A percentile compares a stretch with the other conserved stretches of the same genome.
Conservation (phyloP, 305 asterid species). For the Fraxinus baroniana region DNA sequence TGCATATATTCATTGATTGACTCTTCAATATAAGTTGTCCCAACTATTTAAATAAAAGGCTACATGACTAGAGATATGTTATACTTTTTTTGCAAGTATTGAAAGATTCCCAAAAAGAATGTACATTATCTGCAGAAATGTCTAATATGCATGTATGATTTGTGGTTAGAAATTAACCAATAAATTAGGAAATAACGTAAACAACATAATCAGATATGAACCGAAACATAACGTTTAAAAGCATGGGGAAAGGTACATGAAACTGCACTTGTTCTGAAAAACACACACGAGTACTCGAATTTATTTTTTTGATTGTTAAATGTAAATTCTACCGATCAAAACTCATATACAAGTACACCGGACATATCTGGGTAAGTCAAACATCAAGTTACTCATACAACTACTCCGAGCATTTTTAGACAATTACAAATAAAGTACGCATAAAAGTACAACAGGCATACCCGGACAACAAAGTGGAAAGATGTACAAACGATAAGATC, state of each 20-base stretch:
- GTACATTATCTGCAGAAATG: too few species aligned
- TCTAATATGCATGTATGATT: background rate
- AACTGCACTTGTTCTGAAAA: background rate
- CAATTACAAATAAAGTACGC: too few species aligned
- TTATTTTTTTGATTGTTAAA: too few species aligned
- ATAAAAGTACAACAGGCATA: too few species aligned
- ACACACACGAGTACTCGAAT: background rate
- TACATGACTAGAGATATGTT: background rate
- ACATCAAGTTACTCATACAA: too few species aligned
- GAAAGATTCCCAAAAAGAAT: background rate
- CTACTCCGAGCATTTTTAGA: too few species aligned
- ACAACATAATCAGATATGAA: too few species aligned
- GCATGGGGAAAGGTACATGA: background rate
- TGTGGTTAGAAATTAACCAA: background rate
- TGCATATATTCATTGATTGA: background rate
- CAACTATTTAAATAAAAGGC: background rate
- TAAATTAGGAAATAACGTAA: background rate
- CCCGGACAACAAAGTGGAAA: too few species aligned
- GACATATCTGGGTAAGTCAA: too few species aligned
- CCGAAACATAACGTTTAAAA: background rate
- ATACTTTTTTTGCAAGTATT: background rate
- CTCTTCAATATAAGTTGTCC: background rate
- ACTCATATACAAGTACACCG: too few species aligned
- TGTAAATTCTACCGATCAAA: too few species aligned
- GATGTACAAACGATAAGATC: too few species aligned